Evolutionary conservation across 208 protist species (phyloP).

Genomic region (Leptomonas pyrrhocoris): DNA sequence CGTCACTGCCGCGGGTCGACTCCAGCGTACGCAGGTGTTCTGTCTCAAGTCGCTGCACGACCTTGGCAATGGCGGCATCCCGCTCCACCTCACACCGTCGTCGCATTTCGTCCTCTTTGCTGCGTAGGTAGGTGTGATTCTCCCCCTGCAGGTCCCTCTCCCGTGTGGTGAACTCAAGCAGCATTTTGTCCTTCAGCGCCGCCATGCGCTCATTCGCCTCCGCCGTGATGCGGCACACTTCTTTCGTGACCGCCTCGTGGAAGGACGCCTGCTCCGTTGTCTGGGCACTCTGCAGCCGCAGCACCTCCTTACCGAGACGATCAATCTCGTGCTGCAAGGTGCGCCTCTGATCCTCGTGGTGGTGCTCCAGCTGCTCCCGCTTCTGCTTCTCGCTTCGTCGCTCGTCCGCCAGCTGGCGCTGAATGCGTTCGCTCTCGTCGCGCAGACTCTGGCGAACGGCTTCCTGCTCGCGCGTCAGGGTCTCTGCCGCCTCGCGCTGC

Average conservation of each 20-base stretch:
- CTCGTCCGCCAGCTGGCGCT: slow-evolving; percentile 73
- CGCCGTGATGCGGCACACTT: slow-evolving; percentile 67
- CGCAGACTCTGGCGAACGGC: slow-evolving; percentile 50
- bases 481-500: slow-evolving; percentile 61
- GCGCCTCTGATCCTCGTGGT: slow-evolving; percentile 66
- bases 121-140: slow-evolving; percentile 55
- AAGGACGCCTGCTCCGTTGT: slow-evolving; percentile 69
- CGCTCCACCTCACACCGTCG: slow-evolving; percentile 70
- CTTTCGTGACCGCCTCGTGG: slow-evolving; percentile 69
- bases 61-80: slow-evolving; percentile 70
- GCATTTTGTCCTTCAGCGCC: slow-evolving; percentile 68
- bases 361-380: slow-evolving; percentile 67
- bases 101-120: slow-evolving; percentile 65
- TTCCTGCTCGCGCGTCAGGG: slow-evolving; percentile 64
- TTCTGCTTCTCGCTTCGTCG: slow-evolving; percentile 44
- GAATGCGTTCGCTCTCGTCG: slow-evolving; percentile 62
- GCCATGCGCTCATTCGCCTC: slow-evolving; percentile 64
- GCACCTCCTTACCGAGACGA: slow-evolving; percentile 64
- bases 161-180: slow-evolving; percentile 59
- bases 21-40: slow-evolving; percentile 63
- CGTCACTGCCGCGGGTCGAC: slow-evolving; percentile 60
- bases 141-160: slow-evolving; percentile 55
- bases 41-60: slow-evolving; percentile 65
- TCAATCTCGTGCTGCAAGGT: slow-evolving; percentile 72
- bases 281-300: slow-evolving; percentile 51